Evolutionary conservation across 139 green algal species (phyloP).

Genomic region (Closterium sp.): DNA sequence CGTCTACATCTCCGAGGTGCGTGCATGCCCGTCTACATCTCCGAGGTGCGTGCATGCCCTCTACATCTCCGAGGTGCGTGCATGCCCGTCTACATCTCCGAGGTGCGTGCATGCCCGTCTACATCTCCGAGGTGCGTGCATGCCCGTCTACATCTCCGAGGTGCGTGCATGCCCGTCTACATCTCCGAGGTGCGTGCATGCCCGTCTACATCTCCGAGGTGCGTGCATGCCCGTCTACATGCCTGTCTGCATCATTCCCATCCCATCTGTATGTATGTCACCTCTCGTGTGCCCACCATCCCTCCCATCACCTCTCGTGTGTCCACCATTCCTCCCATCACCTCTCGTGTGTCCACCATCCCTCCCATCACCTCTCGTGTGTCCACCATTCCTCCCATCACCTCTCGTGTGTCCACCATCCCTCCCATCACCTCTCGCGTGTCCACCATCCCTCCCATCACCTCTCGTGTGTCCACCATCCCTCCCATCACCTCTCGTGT

Average conservation of each 20-base stretch:
- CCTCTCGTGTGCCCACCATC: too few species aligned
- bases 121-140: too few species aligned
- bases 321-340: not conserved
- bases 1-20: too few species aligned
- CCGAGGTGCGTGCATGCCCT: too few species aligned
- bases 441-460: not conserved
- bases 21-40: not conserved
- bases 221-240: not conserved
- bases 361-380: too few species aligned
- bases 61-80: too few species aligned
- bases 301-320: not conserved
- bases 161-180: constrained; percentile 65
- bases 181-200: constrained; percentile 82
- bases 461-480: not conserved
- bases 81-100: too few species aligned
- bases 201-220: constrained; percentile 92
- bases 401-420: not conserved
- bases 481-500: not conserved
- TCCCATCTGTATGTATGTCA: too few species aligned
- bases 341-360: too few species aligned
- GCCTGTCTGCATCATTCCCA: not conserved
- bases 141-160: constrained; percentile 48
- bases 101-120: not conserved
- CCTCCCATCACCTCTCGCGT: not conserved
- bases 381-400: too few species aligned